Base-by-base conservation (phyloP, 202 grass and related monocot species). In the Panicum hallii region DNA sequence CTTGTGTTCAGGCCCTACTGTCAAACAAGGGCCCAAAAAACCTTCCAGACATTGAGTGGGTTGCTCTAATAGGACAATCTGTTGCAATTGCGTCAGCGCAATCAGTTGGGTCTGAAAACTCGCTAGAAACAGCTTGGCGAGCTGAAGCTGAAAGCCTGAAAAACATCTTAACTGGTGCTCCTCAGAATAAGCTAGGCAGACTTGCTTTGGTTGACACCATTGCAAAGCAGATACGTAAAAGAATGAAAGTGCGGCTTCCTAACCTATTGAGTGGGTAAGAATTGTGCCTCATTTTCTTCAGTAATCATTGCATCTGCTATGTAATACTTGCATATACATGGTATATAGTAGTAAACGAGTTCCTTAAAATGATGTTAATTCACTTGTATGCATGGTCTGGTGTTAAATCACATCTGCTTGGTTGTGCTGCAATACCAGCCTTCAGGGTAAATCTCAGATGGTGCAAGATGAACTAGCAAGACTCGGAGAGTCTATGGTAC, bases 391-490 rank as follows among this genome's bases (percentile, higher is more conserved):
- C 45, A 55, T 85, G 41, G 9, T 77, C 44, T 74, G 14, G 22
- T 69, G 42, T 72, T 79, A 62, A 67, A 57, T 77, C 76, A 70
- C 17, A 67, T n/a, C 16, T 47, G 34, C 6, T 48, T 79, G 12
- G 10, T 70, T 85, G 3, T 46, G 52, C 67, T 87, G 17, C 46
- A 63, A 77, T 83, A 90, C 66, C 85, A 94, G 93, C 23, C 86
- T 94, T 81, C 93, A 94, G 82, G 93, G 93, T 84, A 94, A 92
- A 75, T 94, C 93, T 65, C 93, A 94, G 79, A 80, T 92, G 58
- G 93, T 94, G 23, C 85, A 94, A 72, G 85, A 92, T 86, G 93
- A 94, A 81, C 86, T 94, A 48, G 85, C 88, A 80, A 92, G 88
- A 61, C 47, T 94, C 40, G 93, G 93, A 77, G 93, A 90, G 86